A percentile compares a stretch with the other conserved stretches of the same genome.
Evolutionary conservation across 306 rosid species (phyloP).

Genomic region (Lathyrus aphaca): DNA sequence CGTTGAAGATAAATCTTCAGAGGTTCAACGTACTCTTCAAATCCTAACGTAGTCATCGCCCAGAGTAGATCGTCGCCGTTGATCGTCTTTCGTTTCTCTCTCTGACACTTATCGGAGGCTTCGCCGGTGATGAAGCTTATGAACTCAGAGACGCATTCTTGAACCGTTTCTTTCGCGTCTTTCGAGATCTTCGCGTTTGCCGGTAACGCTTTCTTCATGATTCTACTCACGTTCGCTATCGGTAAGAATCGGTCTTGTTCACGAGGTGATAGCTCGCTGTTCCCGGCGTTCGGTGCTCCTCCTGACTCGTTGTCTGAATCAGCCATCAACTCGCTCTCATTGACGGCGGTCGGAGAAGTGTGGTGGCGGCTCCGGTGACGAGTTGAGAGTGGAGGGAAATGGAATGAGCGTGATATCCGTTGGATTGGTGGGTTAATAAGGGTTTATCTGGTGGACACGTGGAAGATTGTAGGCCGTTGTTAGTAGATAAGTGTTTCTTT

Average conservation of each 20-base stretch:
- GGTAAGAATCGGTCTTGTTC: constrained; percentile 89
- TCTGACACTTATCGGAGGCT: constrained; percentile 91
- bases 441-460: constrained; percentile 49
- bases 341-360: not conserved
- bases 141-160: constrained; percentile 93
- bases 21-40: constrained; percentile 87
- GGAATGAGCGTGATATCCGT: constrained; percentile 49
- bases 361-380: constrained; percentile 11
- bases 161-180: constrained; percentile 90
- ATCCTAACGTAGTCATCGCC: constrained; percentile 91
- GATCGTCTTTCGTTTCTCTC: constrained; percentile 90
- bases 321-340: constrained; percentile 49
- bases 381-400: not conserved
- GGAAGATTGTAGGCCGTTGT: constrained; percentile 50
- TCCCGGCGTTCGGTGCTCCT: constrained; percentile 47
- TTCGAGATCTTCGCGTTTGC: constrained; percentile 94
- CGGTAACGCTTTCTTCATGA: constrained; percentile 87
- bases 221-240: constrained; percentile 88
- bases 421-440: constrained; percentile 56
- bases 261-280: constrained; percentile 63
- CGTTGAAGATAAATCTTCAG: constrained; percentile 77
- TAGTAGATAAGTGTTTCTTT: constrained; percentile 60
- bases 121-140: constrained; percentile 91
- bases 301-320: constrained; percentile 92
- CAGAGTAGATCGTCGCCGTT: constrained; percentile 91